Evolutionary conservation across 495 filamentous ascomycete species (phyloP).

Genomic region (Beverwykella pulmonaria): DNA sequence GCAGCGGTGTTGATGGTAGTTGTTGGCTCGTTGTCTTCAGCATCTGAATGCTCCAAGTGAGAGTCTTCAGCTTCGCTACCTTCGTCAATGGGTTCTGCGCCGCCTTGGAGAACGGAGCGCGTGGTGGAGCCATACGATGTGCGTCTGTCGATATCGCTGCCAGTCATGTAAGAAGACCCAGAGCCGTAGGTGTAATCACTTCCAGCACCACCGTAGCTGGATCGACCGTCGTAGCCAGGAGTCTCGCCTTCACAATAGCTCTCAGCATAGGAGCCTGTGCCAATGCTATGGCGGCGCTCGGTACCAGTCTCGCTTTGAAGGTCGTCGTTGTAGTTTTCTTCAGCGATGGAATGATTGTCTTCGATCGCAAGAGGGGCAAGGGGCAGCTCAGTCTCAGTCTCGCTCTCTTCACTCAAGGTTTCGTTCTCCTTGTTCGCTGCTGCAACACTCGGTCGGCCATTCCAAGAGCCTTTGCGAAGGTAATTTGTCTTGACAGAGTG

Average conservation of each 20-base stretch:
- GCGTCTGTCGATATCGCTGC: slow-evolving; percentile 51
- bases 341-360: slow-evolving; percentile 28
- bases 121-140: slow-evolving; percentile 55
- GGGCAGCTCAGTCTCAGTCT: slow-evolving; percentile 34
- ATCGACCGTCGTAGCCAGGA: slow-evolving; percentile 54
- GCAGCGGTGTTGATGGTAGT: not conserved
- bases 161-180: slow-evolving; percentile 55
- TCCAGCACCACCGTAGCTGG: slow-evolving; percentile 56
- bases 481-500: slow-evolving; percentile 69
- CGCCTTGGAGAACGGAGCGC: slow-evolving; percentile 42
- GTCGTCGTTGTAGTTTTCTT: slow-evolving; percentile 56
- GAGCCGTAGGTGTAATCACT: slow-evolving; percentile 54
- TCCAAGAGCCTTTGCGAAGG: slow-evolving; percentile 76
- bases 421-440: slow-evolving; percentile 66
- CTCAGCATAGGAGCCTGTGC: slow-evolving; percentile 37
- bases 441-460: slow-evolving; percentile 48
- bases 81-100: slow-evolving; percentile 42
- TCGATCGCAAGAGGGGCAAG: slow-evolving; percentile 1
- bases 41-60: slow-evolving; percentile 10
- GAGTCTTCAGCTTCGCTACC: slow-evolving; percentile 26
- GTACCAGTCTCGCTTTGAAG: slow-evolving; percentile 55
- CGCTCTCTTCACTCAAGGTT: slow-evolving; percentile 48
- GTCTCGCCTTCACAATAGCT: slow-evolving; percentile 43
- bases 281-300: slow-evolving; percentile 48
- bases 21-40: slow-evolving; percentile 20